These are phyloP conservation scores for Huntiella moniliformis DNA, from an alignment of 2,329 filamentous ascomycete species.

Conservation along the genomic window DNA sequence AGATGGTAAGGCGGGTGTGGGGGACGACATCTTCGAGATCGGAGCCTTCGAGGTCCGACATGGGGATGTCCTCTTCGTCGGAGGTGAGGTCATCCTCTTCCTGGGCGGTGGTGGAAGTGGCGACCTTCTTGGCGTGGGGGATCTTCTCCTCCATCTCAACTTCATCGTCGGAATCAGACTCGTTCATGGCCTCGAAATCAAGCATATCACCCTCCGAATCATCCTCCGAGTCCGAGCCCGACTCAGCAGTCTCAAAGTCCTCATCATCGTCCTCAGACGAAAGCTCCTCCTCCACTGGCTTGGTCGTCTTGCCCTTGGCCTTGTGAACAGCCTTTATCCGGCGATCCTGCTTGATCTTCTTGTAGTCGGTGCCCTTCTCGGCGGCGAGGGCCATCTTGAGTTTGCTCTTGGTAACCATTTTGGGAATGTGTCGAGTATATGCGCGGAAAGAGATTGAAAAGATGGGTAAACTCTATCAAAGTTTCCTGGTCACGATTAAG, in stretches of 20 bases:
- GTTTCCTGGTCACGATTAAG: too few relatives aligned
- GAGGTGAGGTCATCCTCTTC: slow-evolving; percentile 41
- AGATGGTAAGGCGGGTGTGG: slow-evolving; percentile 86
- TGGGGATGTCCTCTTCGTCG: slow-evolving; percentile 71
- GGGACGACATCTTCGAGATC: slow-evolving; percentile 76
- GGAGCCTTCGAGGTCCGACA: slow-evolving; percentile 60
- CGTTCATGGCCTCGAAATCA: slow-evolving; percentile 37
- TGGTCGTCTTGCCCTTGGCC: slow-evolving; percentile 17
- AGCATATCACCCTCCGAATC: slow-evolving; percentile 18
- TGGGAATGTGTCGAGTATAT: neutral
- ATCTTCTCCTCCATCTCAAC: slow-evolving; percentile 61
- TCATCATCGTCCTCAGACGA: slow-evolving; percentile 22
- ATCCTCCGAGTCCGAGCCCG: slow-evolving; percentile 17
- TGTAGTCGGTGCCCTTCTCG: slow-evolving; percentile 34
- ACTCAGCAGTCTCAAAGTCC: slow-evolving; percentile 17
- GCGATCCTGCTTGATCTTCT: slow-evolving; percentile 32
- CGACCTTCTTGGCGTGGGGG: slow-evolving; percentile 25
- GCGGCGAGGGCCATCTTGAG: slow-evolving; percentile 35
- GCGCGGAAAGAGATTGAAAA: neutral
- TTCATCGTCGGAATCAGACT: slow-evolving; percentile 50
- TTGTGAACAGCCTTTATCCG: slow-evolving; percentile 26
- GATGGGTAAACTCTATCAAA: neutral
- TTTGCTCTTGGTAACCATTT: slow-evolving; percentile 28
- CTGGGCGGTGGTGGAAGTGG: slow-evolving; percentile 22
- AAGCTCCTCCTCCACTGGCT: slow-evolving; percentile 15